Conservation (phyloP, 495 filamentous ascomycete genomes). For the Friedmanniomyces simplex region DNA sequence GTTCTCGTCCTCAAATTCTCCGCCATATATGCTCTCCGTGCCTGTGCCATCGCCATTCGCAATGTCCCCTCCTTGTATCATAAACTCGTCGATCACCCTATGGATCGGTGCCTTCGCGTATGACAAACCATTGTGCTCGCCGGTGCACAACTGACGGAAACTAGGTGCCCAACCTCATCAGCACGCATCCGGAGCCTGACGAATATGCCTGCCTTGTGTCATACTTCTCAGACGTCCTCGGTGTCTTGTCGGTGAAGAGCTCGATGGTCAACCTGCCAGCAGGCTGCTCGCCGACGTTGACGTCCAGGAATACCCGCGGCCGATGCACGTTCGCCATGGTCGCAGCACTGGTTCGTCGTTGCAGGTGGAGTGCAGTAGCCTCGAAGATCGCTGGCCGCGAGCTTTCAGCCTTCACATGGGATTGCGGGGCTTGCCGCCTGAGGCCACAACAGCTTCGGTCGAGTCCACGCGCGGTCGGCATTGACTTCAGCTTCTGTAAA, state of each 20-base stretch:
- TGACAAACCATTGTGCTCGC: conserved; percentile 20
- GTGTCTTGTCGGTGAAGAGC: conserved; percentile 37
- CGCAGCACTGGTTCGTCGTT: not conserved
- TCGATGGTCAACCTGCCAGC: conserved; percentile 37
- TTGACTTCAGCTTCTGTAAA: no score
- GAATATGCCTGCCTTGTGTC: conserved; percentile 17
- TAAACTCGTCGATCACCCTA: conserved; percentile 37
- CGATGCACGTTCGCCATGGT: conserved; percentile 16
- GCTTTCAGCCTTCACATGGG: no score
- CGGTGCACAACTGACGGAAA: conserved; percentile 30
- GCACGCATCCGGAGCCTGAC: not conserved
- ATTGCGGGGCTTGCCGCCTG: no score
- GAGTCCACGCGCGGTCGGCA: no score
- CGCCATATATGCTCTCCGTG: conserved; percentile 31
- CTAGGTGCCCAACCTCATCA: conserved; percentile 12
- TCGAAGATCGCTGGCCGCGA: no score
- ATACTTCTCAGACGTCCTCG: conserved; percentile 42
- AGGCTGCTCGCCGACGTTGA: conserved; percentile 32
- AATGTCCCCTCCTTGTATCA: conserved; percentile 40
- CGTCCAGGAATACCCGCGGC: conserved; percentile 35
- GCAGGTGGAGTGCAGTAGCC: conserved; percentile 2
- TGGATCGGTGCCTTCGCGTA: conserved; percentile 35
- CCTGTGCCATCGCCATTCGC: conserved; percentile 37
- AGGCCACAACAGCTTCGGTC: no score
- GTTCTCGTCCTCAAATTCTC: conserved; percentile 37